A percentile compares a stretch with the other conserved stretches of the same genome.
Conservation (phyloP, 441 rosid genomes). For the Gossypium schwendimanii region DNA sequence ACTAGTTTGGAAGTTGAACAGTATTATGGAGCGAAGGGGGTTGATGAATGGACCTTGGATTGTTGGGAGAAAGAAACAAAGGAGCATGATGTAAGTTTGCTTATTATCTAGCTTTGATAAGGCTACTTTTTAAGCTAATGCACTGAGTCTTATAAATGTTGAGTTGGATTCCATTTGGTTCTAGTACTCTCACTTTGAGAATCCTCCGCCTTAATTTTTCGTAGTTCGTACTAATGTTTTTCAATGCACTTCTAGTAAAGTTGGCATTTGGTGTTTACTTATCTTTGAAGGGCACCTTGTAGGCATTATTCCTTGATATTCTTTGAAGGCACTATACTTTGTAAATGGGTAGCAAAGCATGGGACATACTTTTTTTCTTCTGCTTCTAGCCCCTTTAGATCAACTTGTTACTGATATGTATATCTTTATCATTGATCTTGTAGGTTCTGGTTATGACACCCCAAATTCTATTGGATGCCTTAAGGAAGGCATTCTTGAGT, state of each 20-base stretch:
- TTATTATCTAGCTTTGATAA: not conserved
- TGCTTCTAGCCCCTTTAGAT: not conserved
- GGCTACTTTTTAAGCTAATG: not conserved
- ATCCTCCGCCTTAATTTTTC: not conserved
- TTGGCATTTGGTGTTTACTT: too few relatives aligned
- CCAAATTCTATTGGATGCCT: slow-evolving; percentile 69
- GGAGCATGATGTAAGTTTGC: slow-evolving; percentile 53
- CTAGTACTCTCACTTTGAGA: not conserved
- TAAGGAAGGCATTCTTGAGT: slow-evolving; percentile 61
- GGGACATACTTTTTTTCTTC: not conserved
- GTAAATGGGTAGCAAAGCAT: not conserved
- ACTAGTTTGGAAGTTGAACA: slow-evolving; percentile 47
- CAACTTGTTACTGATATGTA: not conserved
- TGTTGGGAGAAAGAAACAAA: slow-evolving; percentile 67
- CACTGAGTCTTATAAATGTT: not conserved
- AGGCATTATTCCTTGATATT: too few relatives aligned
- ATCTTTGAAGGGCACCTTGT: too few relatives aligned
- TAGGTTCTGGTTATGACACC: slow-evolving; percentile 96
- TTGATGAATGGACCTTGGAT: slow-evolving; percentile 54
- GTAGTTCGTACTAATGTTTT: too few relatives aligned
- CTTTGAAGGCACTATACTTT: not conserved
- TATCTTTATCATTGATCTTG: slow-evolving; percentile 1
- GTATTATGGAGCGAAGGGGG: slow-evolving; percentile 73
- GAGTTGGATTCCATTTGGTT: not conserved
- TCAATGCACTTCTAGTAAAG: too few relatives aligned